phyloP scores from a whole-genome alignment of 441 rosid species.

The Jatropha podagrica region DNA sequence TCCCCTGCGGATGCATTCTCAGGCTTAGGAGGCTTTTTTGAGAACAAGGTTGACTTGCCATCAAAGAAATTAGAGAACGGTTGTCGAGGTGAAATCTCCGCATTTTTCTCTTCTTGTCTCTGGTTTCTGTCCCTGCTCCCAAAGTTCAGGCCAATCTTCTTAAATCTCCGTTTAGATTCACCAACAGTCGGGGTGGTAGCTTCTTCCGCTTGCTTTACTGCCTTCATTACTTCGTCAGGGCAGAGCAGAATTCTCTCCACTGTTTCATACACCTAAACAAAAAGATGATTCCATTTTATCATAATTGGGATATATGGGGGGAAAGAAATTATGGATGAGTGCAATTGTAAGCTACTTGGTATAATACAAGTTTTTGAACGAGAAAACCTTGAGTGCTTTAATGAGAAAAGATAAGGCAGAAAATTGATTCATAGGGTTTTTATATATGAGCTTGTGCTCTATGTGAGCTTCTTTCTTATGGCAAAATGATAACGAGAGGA shows the following conservation, averaged over 20 bases:
- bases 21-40: conserved; percentile 56
- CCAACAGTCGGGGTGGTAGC: conserved; percentile 16
- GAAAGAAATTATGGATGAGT: not conserved
- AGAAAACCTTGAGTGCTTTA: not conserved
- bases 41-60: conserved; percentile 60
- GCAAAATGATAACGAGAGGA: too few species aligned
- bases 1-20: conserved; percentile 26
- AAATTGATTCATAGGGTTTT: not conserved
- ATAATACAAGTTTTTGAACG: not conserved
- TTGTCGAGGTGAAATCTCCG: conserved; percentile 43
- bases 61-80: conserved; percentile 61
- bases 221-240: conserved; percentile 61
- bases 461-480: too few species aligned
- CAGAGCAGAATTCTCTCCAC: conserved; percentile 56
- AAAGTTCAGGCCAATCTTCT: conserved; percentile 48
- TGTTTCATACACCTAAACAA: conserved; percentile 58
- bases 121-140: conserved; percentile 45
- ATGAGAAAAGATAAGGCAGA: not conserved
- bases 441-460: not conserved
- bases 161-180: conserved; percentile 48
- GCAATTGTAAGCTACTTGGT: not conserved
- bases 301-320: not conserved
- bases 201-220: conserved; percentile 45
- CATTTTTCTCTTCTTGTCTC: conserved; percentile 35
- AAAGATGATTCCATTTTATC: not conserved